Evolutionary conservation across 2,329 filamentous ascomycete genomes (phyloP).

Genomic region (Neopestalotiopsis sp.): DNA sequence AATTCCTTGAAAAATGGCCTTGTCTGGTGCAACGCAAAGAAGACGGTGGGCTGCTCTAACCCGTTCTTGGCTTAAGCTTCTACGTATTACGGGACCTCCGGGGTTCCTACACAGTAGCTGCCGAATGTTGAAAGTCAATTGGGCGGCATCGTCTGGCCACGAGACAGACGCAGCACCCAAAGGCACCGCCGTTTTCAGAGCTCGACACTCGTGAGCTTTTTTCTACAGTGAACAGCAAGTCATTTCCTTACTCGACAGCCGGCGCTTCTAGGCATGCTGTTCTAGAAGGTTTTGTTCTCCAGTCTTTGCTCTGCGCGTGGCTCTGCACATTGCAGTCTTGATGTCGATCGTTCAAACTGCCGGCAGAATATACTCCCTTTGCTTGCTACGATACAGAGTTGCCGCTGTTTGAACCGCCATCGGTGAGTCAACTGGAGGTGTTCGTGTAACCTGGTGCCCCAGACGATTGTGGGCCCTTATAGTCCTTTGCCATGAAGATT

Average conservation of each 20-base stretch:
- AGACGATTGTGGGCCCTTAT: neutral
- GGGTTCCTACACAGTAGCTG: neutral
- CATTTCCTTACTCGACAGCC: neutral
- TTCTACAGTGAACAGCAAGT: neutral
- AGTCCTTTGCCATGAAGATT: neutral
- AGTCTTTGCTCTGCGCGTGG: slow-evolving; percentile 1
- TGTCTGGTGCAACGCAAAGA: slow-evolving; percentile 1
- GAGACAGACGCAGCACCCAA: neutral
- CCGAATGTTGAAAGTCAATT: slow-evolving; percentile 12
- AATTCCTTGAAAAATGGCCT: slow-evolving; percentile 5
- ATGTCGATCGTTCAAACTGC: neutral
- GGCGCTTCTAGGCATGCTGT: neutral
- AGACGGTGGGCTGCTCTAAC: slow-evolving; percentile 5
- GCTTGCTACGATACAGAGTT: neutral
- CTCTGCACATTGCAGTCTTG: neutral
- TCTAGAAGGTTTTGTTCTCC: neutral
- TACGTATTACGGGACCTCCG: neutral
- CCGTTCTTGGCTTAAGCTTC: slow-evolving; percentile 1
- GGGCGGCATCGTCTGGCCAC: neutral
- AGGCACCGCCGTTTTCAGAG: neutral
- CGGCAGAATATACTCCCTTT: neutral
- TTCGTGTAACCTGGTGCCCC: slow-evolving; percentile 1
- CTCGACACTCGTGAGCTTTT: neutral
- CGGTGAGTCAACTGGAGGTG: neutral
- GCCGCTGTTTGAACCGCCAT: neutral